phyloP scores from a whole-genome alignment of 805 yeast genomes.

The Phaffomyces antillensis region DNA sequence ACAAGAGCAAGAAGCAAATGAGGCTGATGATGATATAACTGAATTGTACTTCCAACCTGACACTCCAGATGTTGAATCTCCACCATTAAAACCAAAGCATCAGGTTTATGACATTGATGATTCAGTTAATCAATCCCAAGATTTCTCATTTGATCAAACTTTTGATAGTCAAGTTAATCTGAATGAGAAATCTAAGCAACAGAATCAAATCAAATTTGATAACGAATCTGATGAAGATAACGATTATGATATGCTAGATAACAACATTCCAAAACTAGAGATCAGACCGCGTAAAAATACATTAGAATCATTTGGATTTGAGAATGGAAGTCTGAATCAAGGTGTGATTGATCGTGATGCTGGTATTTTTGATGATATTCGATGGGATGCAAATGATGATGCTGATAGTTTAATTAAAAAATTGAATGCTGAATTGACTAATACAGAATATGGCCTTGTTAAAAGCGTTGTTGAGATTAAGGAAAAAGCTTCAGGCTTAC shows the following conservation, averaged over 20 bases:
- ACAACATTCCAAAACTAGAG: constrained; percentile 7
- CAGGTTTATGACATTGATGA: neutral
- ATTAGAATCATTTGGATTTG: constrained; percentile 27
- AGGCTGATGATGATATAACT: constrained; percentile 19
- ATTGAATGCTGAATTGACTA: constrained; percentile 51
- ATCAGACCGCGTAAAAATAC: constrained; percentile 20
- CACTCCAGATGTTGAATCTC: neutral
- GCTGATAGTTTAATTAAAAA: constrained; percentile 50
- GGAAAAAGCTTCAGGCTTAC: constrained; percentile 35
- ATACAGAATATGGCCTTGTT: constrained; percentile 57
- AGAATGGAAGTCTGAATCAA: constrained; percentile 10
- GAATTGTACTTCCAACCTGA: constrained; percentile 15
- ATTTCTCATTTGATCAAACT: constrained; percentile 17
- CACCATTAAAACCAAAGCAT: neutral
- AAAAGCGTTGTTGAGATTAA: constrained; percentile 47
- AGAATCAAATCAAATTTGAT: too few species aligned
- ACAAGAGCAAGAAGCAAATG: constrained; percentile 9
- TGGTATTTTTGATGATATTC: constrained; percentile 69
- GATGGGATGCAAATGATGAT: constrained; percentile 68
- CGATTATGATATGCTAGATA: constrained; percentile 14
- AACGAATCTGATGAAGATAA: constrained; percentile 12
- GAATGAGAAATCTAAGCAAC: too few species aligned
- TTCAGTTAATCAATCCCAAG: constrained; percentile 4
- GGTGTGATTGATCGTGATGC: constrained; percentile 30
- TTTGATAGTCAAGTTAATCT: constrained; percentile 3